Conservation (phyloP, 202 grass and related monocot species). For the Setaria viridis region DNA sequence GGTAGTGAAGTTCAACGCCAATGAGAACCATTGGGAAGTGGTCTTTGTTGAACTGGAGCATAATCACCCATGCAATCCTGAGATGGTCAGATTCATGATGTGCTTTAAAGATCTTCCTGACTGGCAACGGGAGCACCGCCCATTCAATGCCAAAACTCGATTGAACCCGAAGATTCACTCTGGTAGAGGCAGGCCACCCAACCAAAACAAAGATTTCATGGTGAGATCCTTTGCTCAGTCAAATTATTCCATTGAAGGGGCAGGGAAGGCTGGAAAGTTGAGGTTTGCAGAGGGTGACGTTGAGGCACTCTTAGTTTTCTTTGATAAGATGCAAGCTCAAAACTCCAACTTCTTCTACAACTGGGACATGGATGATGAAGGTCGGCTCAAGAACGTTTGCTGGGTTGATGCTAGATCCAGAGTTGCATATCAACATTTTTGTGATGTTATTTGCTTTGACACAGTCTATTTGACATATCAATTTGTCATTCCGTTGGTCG, state of each 20-base stretch:
- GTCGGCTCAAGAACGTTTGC: constrained; percentile 84
- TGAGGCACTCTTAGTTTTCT: constrained; percentile 75
- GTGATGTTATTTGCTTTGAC: constrained; percentile 85
- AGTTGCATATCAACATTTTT: constrained; percentile 80
- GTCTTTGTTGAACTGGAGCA: constrained; percentile 85
- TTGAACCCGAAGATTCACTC: constrained; percentile 82
- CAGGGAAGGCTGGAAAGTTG: constrained; percentile 57
- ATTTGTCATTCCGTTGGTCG: constrained; percentile 69
- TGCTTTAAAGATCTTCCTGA: constrained; percentile 79
- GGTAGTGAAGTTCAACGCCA: constrained; percentile 74
- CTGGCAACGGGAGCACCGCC: constrained; percentile 79
- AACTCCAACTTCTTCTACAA: constrained; percentile 83
- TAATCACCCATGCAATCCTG: constrained; percentile 90
- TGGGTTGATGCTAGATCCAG: constrained; percentile 89
- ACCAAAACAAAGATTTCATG: constrained; percentile 79
- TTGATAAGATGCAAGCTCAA: constrained; percentile 83
- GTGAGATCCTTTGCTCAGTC: constrained; percentile 60
- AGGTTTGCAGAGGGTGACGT: constrained; percentile 80
- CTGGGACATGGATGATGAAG: constrained; percentile 88
- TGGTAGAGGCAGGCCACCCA: constrained; percentile 77
- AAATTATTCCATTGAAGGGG: constrained; percentile 66
- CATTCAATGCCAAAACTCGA: constrained; percentile 76
- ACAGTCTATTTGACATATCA: constrained; percentile 79
- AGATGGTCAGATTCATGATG: constrained; percentile 96
- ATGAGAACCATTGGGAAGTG: constrained; percentile 77